These are phyloP conservation scores for Hypoxylon trugodes DNA, from an alignment of 495 filamentous ascomycete species.

Conservation along the genomic window DNA sequence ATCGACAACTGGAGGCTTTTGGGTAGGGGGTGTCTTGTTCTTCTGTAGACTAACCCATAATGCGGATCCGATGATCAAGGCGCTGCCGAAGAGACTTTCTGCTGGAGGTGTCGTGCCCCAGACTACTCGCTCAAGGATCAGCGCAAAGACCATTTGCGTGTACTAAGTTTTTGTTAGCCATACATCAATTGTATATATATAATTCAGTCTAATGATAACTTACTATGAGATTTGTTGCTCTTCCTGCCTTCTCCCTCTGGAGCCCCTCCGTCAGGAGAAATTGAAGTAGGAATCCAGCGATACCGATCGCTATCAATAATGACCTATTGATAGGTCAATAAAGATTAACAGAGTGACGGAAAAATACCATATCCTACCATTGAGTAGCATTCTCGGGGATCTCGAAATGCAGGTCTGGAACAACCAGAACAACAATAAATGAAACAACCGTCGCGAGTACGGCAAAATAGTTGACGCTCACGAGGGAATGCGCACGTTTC, in stretches of 20 bases:
- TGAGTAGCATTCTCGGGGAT: conserved; percentile 66
- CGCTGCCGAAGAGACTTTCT: conserved; percentile 71
- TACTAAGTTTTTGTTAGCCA: conserved; percentile 51
- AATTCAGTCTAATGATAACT: background rate
- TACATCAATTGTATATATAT: background rate
- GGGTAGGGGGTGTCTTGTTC: conserved; percentile 19
- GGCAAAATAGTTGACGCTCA: conserved; percentile 83
- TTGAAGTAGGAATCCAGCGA: conserved; percentile 80
- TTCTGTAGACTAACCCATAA: conserved; percentile 73
- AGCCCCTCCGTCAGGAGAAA: conserved; percentile 80
- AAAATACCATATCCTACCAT: conserved; percentile 57
- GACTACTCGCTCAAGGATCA: conserved; percentile 75
- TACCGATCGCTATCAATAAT: conserved; percentile 69
- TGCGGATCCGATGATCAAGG: conserved; percentile 74
- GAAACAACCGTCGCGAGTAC: conserved; percentile 67
- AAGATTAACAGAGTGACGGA: background rate
- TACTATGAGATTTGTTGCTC: conserved; percentile 79
- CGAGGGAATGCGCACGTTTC: conserved; percentile 76
- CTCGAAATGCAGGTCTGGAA: conserved; percentile 64
- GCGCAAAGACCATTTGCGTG: conserved; percentile 82
- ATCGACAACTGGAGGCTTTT: conserved; percentile 31
- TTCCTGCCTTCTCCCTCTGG: conserved; percentile 67
- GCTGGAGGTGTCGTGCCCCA: conserved; percentile 73
- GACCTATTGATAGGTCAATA: conserved; percentile 20
- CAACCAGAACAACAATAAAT: conserved; percentile 41